Evolutionary conservation across 306 rosid genomes (phyloP), one percentile per base, ranked within the genome.

Genomic region (Prunus dulcis): DNA sequence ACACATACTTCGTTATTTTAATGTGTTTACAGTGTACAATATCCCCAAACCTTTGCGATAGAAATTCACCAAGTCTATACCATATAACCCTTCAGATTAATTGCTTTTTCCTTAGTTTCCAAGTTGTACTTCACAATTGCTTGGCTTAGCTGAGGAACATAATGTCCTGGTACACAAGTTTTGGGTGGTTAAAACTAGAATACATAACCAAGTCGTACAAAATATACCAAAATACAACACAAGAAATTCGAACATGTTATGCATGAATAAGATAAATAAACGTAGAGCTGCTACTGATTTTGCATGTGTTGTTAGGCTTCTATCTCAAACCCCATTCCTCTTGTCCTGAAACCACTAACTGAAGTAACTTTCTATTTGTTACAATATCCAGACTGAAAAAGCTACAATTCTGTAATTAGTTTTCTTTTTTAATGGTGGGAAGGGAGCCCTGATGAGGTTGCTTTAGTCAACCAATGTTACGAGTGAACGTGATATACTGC

Each of bases 71-170:
- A 58, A 72, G 69, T 43, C 11, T 34, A 53, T 88, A 93, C 97
- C 98, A 93, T 79, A 82, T 88, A 91, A 78, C 97, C 98, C 86
- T 89, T 93, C 80, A 93, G 82, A 82, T 93, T 91, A 68, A 93
- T 87, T 75, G 80, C 66, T 56, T 83, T 82, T 65, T 75, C 86
- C 67, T 80, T 84, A 11, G 69, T 12, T 70, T 52, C 81, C 19
- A 25, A 72, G 83, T 94, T 94, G 87, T 91, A 23, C 76, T 82
- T 81, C 58, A 91, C 89, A 85, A 94, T 86, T 71, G 71, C 90
- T 84, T 90, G 94, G 91, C 97, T 87, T 77, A 91, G 93, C 88
- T 94, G 97, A 69, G 97, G 98, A 84, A 94, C 90, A 76, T 91
- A 94, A 86, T 94, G 98, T 67, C 98, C 98, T 94, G 87, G 79